phyloP scores from a whole-genome alignment of 257 asterid genomes.

The Solanum neorickii region DNA sequence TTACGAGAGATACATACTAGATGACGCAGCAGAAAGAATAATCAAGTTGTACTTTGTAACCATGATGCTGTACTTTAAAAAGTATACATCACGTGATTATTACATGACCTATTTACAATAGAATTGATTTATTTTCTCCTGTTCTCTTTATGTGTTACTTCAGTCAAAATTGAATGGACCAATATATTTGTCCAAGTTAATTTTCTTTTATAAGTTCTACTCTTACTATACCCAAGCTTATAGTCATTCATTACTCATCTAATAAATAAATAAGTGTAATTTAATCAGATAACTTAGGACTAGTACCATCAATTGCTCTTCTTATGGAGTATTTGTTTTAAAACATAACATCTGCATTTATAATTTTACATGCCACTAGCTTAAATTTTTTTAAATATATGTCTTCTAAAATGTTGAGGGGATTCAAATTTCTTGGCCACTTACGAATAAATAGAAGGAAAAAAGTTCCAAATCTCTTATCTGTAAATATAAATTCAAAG shows the following conservation, averaged over 20 bases:
- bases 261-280: background rate
- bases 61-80: background rate
- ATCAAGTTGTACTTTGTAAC: background rate
- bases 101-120: background rate
- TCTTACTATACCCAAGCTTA: background rate
- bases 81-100: background rate
- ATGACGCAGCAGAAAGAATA: background rate
- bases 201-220: background rate
- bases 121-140: background rate
- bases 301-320: background rate
- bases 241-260: background rate
- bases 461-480: too few relatives aligned
- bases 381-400: background rate
- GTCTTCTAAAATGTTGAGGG: background rate
- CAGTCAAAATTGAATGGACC: background rate
- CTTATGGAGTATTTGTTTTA: background rate
- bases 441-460: too few relatives aligned
- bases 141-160: background rate
- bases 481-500: too few relatives aligned
- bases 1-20: background rate
- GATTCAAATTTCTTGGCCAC: background rate
- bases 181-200: background rate
- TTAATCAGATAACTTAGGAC: background rate
- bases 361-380: background rate
- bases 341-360: background rate